phyloP scores from a whole-genome alignment of 116 monocot genomes.

The Iris pallida region DNA sequence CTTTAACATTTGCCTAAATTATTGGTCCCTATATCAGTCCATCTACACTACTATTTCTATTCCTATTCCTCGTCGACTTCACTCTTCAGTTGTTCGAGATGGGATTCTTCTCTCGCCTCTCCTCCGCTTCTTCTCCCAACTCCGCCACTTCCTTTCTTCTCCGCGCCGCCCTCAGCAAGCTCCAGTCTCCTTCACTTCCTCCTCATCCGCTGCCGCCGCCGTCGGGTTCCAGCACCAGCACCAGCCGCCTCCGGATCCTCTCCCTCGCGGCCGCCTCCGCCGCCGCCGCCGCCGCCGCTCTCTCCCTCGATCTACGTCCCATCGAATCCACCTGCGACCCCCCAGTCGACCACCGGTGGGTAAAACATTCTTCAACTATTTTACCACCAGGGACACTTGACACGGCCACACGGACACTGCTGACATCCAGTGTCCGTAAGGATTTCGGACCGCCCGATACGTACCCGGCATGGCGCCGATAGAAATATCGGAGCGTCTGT shows the following conservation, averaged over 20 bases:
- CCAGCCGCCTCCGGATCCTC: not conserved
- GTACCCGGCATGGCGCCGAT: constrained; percentile 1
- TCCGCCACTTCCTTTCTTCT: too few relatives aligned
- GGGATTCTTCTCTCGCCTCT: too few relatives aligned
- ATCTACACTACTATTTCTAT: too few relatives aligned
- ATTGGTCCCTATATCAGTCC: too few relatives aligned
- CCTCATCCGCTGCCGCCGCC: too few relatives aligned
- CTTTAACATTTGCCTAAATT: too few relatives aligned
- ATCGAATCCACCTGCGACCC: constrained; percentile 44
- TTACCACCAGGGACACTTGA: not conserved
- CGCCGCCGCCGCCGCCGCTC: constrained; percentile 28
- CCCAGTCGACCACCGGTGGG: constrained; percentile 34
- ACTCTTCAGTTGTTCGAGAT: too few relatives aligned
- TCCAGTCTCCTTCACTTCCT: too few relatives aligned
- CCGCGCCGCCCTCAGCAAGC: too few relatives aligned
- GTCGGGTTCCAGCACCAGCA: too few relatives aligned
- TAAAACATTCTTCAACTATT: not conserved
- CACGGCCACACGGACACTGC: not conserved
- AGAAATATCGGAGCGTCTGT: not conserved
- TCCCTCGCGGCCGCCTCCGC: constrained; percentile 34
- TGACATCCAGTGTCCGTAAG: not conserved
- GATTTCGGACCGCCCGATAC: not conserved
- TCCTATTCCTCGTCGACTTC: too few relatives aligned
- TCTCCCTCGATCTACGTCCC: constrained; percentile 28
- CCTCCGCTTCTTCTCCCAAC: too few relatives aligned